These are phyloP conservation scores for Dissophora ornata DNA, from an alignment of 192 early-diverging fungal species.

Conservation along the genomic window DNA sequence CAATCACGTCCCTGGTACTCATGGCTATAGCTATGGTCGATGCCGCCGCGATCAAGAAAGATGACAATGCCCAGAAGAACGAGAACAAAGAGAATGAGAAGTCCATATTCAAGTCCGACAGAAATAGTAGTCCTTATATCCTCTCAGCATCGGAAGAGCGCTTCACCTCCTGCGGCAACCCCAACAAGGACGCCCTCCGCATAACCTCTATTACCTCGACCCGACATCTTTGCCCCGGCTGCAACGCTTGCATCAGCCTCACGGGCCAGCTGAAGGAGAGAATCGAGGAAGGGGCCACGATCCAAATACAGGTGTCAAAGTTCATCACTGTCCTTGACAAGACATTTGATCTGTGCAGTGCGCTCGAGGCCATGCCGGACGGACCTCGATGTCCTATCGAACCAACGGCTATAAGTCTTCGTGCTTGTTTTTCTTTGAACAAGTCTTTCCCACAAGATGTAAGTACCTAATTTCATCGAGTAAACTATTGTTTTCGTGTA, in stretches of 20 bases:
- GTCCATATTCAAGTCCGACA: neutral
- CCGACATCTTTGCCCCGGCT: constrained; percentile 9
- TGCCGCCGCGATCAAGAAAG: constrained; percentile 2
- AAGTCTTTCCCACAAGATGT: constrained; percentile 3
- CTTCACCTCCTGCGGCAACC: constrained; percentile 8
- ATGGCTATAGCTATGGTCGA: neutral
- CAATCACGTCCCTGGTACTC: neutral
- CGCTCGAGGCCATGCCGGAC: neutral
- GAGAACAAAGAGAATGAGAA: neutral
- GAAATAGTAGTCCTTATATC: neutral
- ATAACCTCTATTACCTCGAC: constrained; percentile 1
- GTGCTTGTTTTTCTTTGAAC: constrained; percentile 10
- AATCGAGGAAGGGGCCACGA: constrained; percentile 5
- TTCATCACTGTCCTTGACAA: constrained; percentile 11
- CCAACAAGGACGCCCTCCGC: neutral
- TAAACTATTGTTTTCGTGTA: neutral
- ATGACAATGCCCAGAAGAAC: neutral
- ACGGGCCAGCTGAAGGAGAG: neutral
- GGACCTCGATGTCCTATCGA: constrained; percentile 15
- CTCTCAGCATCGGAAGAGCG: constrained; percentile 2
- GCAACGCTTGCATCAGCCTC: constrained; percentile 15
- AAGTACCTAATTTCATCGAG: neutral
- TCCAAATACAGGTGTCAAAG: constrained; percentile 4
- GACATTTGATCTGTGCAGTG: constrained; percentile 16
- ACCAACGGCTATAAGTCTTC: neutral